Percentiles rank a stretch among this genome's conserved stretches.
Evolutionary conservation across 768 basidiomycete species (phyloP).

Genomic region (Lepiota venenata): DNA sequence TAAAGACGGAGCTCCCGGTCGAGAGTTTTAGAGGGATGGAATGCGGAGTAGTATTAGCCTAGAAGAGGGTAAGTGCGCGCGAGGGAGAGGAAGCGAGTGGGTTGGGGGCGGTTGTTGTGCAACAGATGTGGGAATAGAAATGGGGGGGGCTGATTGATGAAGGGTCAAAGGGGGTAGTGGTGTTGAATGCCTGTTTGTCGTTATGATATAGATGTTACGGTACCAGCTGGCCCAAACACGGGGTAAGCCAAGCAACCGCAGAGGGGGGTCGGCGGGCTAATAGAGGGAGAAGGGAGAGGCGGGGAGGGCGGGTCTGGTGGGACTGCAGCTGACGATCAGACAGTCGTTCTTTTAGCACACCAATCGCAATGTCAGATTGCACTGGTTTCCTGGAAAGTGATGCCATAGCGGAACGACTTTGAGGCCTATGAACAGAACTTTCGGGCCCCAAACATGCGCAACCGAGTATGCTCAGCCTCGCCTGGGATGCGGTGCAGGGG

Average conservation of each 20-base stretch:
- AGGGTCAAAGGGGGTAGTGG: slow-evolving; percentile 9
- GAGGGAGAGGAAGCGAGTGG: background rate
- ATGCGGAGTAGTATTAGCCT: background rate
- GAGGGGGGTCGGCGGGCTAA: background rate
- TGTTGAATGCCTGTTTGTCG: background rate
- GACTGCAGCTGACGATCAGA: slow-evolving; percentile 10
- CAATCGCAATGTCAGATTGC: background rate
- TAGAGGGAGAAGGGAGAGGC: background rate
- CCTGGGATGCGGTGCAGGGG: too few relatives aligned
- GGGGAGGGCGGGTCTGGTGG: slow-evolving; percentile 2
- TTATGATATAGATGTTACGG: slow-evolving; percentile 7
- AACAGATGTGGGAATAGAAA: slow-evolving; percentile 11
- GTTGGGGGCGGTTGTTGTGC: background rate
- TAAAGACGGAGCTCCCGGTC: background rate
- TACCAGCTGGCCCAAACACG: slow-evolving; percentile 3
- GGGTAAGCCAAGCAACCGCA: background rate
- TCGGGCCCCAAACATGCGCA: too few relatives aligned
- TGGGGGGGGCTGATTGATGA: slow-evolving; percentile 6
- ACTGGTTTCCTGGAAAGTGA: too few relatives aligned
- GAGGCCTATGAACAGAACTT: too few relatives aligned
- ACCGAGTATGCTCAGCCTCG: too few relatives aligned
- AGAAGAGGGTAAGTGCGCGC: background rate
- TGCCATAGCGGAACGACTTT: too few relatives aligned
- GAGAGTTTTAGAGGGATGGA: background rate
- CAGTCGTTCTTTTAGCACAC: slow-evolving; percentile 7